Percentiles rank a stretch among this genome's conserved stretches.
These are phyloP conservation scores for Hypomyces perniciosus DNA, from an alignment of 2,329 filamentous ascomycete genomes.

Conservation along the genomic window DNA sequence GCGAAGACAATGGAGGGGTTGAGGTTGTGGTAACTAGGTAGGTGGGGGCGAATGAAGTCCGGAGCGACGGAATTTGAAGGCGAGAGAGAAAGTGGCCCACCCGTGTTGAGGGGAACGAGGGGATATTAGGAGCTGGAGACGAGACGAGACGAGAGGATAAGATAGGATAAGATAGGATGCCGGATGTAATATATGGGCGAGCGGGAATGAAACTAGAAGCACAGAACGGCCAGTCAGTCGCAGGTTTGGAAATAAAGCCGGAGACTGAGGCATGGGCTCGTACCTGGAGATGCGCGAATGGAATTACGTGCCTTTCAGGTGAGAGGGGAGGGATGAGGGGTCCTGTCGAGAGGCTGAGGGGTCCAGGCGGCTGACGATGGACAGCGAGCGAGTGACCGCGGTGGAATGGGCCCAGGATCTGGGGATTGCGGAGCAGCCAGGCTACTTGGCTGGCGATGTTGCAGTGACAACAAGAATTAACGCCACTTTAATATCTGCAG, in stretches of 20 bases:
- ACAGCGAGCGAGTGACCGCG: slow-evolving; percentile 5
- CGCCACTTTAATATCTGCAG: no score
- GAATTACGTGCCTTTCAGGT: neutral
- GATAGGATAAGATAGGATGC: no score
- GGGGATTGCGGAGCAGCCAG: slow-evolving; percentile 1
- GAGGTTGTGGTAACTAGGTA: slow-evolving; percentile 5
- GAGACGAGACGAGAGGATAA: neutral
- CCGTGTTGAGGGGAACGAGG: neutral
- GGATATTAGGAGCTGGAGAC: neutral
- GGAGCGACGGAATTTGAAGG: slow-evolving; percentile 4
- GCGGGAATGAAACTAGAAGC: no score
- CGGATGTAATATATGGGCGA: no score
- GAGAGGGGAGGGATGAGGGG: slow-evolving; percentile 6
- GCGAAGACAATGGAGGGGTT: slow-evolving; percentile 8
- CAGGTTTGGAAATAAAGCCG: no score
- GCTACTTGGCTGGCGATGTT: neutral
- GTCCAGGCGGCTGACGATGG: slow-evolving; percentile 1
- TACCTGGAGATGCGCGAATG: neutral
- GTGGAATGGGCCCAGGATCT: slow-evolving; percentile 2
- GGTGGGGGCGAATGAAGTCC: slow-evolving; percentile 6
- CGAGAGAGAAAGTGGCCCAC: neutral
- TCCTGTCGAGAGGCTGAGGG: slow-evolving; percentile 2
- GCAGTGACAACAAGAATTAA: neutral
- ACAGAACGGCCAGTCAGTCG: no score
- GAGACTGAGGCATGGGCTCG: neutral